Evolutionary conservation across 1,284 basidiomycete genomes (phyloP), one percentile per base, ranked within the genome.

Genomic region (Melampsora larici-populina): DNA sequence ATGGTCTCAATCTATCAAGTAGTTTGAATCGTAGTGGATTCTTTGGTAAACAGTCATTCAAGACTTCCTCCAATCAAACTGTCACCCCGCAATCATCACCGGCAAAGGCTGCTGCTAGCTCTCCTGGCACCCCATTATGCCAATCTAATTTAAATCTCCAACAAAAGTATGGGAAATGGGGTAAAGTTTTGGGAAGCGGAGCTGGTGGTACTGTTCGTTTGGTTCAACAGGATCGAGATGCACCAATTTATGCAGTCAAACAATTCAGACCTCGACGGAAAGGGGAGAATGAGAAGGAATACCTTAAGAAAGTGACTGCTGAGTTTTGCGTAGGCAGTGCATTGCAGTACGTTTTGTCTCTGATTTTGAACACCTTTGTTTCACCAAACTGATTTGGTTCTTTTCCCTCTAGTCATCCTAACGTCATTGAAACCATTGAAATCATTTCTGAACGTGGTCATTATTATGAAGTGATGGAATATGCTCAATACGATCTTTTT

Each of bases 91-190:
- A 26, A 7, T 24, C 46, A 36, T 43, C 33, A 24, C 62, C 40
- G 2, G 21, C 55, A 2, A 9, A 2, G 48, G 21, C 49, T n/a
- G 43, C 2, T 29, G 15, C 15, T 60, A 29, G 15, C 58, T 51
- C 24, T 21, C 21, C 36, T 0, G 21, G 82, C 36, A 84, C 84
- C 9, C 84, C 84, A 24, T 81, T 85, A 24, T 84, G 83, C 33
- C 83, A 84, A 64, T 83, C 84, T 63, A 92, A 97, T 79, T 93
- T 93, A 4, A 93, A 97, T 83, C 86, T 99, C 78, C 87, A 92
- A 63, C 98, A 99, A 86, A 98, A 98, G 87, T 99, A 99, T 82
- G 97, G 97, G 80, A 99, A 99, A 84, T 98, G 96, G 93, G 97
- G 96, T 71, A 90, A 93, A 78, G 90, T 96, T 17, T 89, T 99